phyloP scores from a whole-genome alignment of 352 stramenopile genomes.

The Globisporangium sylvaticum region DNA sequence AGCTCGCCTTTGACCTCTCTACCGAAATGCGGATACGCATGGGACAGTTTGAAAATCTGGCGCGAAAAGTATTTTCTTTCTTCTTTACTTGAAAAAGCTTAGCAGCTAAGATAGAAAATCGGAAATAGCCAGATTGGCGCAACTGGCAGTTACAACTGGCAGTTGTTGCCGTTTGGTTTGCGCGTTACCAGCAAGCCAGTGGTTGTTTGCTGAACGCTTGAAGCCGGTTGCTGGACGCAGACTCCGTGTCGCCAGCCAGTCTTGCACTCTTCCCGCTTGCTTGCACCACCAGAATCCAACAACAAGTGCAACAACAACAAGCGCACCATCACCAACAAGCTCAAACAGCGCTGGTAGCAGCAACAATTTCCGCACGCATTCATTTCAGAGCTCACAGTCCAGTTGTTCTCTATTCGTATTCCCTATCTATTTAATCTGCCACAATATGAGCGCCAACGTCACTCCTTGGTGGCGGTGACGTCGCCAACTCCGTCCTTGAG shows the following conservation, averaged over 20 bases:
- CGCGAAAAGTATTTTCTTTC: not conserved
- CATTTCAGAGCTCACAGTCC: not conserved
- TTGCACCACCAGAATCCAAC: not conserved
- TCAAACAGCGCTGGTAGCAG: too few relatives aligned
- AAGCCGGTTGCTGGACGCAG: not conserved
- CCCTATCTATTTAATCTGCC: not conserved
- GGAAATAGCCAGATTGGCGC: not conserved
- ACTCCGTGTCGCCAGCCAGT: not conserved
- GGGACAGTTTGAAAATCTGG: not conserved
- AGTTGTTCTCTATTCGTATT: not conserved
- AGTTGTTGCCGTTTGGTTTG: not conserved
- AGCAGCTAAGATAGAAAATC: too few relatives aligned
- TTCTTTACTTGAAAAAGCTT: not conserved
- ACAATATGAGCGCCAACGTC: not conserved
- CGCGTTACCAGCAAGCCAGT: not conserved
- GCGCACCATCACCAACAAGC: too few relatives aligned
- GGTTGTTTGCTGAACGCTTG: not conserved
- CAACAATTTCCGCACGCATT: too few relatives aligned
- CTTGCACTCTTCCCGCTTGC: not conserved
- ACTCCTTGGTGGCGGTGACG: slow-evolving; percentile 1
- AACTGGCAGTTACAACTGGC: not conserved
- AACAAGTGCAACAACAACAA: not conserved
- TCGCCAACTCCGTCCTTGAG: slow-evolving; percentile 1
- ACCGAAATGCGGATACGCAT: too few relatives aligned
- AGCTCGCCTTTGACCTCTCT: too few relatives aligned